A percentile compares a stretch with the other conserved stretches of the same genome.
phyloP scores from a whole-genome alignment of 176 grass and related monocot genomes.

The Eremochloa ophiuroides region DNA sequence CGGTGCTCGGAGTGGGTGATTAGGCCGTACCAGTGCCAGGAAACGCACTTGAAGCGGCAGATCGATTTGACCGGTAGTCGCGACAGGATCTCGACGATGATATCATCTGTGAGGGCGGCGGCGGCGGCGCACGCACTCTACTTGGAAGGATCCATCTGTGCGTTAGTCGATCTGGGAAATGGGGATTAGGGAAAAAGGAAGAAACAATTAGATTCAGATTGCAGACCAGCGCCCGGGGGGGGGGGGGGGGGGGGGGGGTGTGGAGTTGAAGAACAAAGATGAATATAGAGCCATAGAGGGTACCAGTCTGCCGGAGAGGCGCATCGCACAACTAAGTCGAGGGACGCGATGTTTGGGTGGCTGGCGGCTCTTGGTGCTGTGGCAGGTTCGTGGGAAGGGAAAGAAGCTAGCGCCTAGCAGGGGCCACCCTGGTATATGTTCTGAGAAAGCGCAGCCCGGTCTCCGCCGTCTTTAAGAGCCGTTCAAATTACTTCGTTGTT shows the following conservation, averaged over 20 bases:
- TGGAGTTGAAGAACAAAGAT: neutral
- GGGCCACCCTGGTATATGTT: too few relatives aligned
- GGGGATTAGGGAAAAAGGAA: neutral
- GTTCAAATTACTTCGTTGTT: too few relatives aligned
- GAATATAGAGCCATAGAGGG: neutral
- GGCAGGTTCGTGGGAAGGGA: too few relatives aligned
- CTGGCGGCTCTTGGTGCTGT: neutral
- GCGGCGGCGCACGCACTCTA: neutral
- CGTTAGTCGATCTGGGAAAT: neutral
- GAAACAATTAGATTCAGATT: neutral
- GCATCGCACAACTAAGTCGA: neutral
- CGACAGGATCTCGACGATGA: neutral
- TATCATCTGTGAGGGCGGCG: neutral
- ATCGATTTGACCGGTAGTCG: neutral
- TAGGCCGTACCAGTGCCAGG: neutral
- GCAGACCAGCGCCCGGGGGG: too few relatives aligned
- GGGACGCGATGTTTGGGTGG: neutral
- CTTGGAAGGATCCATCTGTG: neutral
- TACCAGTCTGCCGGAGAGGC: neutral
- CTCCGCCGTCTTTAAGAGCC: too few relatives aligned
- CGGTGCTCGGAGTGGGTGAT: neutral
- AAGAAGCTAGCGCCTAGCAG: too few relatives aligned
- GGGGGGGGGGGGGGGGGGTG: too few relatives aligned
- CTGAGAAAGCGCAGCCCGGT: too few relatives aligned
- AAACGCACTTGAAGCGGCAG: slow-evolving; percentile 11